Conservation (phyloP, 495 filamentous ascomycete genomes). For the Corynascus novoguineensis region DNA sequence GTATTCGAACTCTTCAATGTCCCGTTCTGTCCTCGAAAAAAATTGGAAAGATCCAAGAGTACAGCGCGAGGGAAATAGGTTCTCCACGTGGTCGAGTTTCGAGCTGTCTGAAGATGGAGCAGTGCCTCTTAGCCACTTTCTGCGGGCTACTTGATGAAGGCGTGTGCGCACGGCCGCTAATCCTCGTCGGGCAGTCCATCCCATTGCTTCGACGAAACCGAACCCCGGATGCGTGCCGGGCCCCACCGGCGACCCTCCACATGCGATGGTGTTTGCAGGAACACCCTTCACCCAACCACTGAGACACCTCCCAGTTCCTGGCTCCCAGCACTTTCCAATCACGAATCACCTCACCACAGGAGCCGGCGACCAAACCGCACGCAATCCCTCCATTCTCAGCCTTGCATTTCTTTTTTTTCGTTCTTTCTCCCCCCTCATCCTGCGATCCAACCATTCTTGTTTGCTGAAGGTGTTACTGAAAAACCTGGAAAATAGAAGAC, state of each 20-base stretch:
- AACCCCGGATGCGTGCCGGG: conserved; percentile 4
- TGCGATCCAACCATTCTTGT: neutral
- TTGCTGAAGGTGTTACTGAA: neutral
- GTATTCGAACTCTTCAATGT: too few relatives aligned
- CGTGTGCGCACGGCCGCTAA: conserved; percentile 6
- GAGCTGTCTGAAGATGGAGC: neutral
- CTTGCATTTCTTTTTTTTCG: conserved; percentile 5
- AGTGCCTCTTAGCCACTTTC: too few relatives aligned
- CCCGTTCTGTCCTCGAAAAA: too few relatives aligned
- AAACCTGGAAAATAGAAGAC: neutral
- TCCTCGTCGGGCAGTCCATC: neutral
- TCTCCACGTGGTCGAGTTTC: neutral
- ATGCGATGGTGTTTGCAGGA: conserved; percentile 2
- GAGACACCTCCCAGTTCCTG: neutral
- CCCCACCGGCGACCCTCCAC: neutral
- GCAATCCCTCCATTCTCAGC: conserved; percentile 5
- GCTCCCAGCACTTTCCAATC: neutral
- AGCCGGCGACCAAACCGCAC: neutral
- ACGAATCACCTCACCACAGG: too few relatives aligned
- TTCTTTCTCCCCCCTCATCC: conserved; percentile 1
- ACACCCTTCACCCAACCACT: neutral
- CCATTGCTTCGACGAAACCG: conserved; percentile 9
- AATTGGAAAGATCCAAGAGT: too few relatives aligned
- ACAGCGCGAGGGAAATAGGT: neutral
- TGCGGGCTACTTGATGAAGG: neutral